Evolutionary conservation across 1,284 basidiomycete species (phyloP).

Genomic region (Trametes pubescens): DNA sequence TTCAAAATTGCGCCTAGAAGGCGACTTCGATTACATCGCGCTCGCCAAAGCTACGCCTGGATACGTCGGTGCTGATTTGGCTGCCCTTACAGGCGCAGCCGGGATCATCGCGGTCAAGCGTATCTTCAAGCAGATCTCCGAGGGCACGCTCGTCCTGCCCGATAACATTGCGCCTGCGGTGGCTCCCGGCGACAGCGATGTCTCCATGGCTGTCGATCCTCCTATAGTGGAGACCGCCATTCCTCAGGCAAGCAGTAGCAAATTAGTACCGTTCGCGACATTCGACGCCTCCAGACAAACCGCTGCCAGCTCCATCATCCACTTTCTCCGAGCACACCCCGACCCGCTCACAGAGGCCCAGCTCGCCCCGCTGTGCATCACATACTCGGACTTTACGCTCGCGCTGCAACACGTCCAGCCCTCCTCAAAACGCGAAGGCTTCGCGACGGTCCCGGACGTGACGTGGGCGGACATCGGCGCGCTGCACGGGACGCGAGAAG

Average conservation of each 20-base stretch:
- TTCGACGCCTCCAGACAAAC: slow-evolving; percentile 49
- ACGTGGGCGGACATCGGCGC: slow-evolving; percentile 98
- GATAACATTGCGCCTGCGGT: slow-evolving; percentile 37
- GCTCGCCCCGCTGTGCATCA: slow-evolving; percentile 84
- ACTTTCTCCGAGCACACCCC: slow-evolving; percentile 90
- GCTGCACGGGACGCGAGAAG: slow-evolving; percentile 84
- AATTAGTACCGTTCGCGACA: slow-evolving; percentile 52
- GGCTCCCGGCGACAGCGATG: slow-evolving; percentile 42
- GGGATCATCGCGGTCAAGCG: slow-evolving; percentile 97
- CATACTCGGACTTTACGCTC: slow-evolving; percentile 77
- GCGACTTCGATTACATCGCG: slow-evolving; percentile 82
- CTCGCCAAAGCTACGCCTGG: slow-evolving; percentile 96
- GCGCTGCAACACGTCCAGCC: slow-evolving; percentile 92
- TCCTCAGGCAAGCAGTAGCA: slow-evolving; percentile 29
- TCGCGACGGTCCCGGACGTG: slow-evolving; percentile 95
- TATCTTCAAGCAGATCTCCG: slow-evolving; percentile 88
- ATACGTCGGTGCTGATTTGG: slow-evolving; percentile 95
- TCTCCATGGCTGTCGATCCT: slow-evolving; percentile 61
- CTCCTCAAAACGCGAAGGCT: slow-evolving; percentile 97
- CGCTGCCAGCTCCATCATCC: slow-evolving; percentile 80
- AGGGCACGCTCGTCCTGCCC: slow-evolving; percentile 68
- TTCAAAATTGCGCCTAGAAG: slow-evolving; percentile 77
- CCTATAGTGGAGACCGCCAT: slow-evolving; percentile 18
- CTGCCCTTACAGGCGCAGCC: slow-evolving; percentile 91
- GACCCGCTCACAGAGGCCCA: slow-evolving; percentile 79